Evolutionary conservation across 139 green algal species (phyloP).

Genomic region (Choricystis sp.): DNA sequence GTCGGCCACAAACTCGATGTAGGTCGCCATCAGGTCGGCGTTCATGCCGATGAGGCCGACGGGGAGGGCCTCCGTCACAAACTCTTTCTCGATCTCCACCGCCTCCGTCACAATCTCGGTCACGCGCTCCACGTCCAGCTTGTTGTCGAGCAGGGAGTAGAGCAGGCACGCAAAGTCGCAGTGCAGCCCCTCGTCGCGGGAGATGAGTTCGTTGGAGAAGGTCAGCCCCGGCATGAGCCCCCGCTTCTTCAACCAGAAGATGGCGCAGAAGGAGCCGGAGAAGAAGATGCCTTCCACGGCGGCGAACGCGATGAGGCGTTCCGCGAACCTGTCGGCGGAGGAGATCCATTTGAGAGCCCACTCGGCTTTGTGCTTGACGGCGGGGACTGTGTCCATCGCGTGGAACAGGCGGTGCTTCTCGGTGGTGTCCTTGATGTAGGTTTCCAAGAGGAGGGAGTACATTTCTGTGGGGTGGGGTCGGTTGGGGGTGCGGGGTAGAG

Average conservation of each 20-base stretch:
- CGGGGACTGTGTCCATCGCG: conserved; percentile 82
- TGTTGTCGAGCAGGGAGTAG: conserved; percentile 70
- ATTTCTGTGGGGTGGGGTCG: conserved; percentile 59
- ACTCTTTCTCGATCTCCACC: conserved; percentile 90
- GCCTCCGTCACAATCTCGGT: conserved; percentile 71
- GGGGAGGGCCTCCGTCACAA: conserved; percentile 77
- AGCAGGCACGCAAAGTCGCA: conserved; percentile 95
- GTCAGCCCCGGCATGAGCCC: conserved; percentile 92
- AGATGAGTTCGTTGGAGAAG: conserved; percentile 99
- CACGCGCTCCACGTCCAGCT: conserved; percentile 44
- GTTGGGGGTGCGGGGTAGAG: neutral
- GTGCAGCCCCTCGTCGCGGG: conserved; percentile 93
- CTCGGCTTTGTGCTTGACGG: conserved; percentile 85
- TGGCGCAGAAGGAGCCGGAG: conserved; percentile 89
- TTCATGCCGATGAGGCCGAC: conserved; percentile 84
- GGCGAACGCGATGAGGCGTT: conserved; percentile 87
- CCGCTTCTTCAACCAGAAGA: conserved; percentile 99
- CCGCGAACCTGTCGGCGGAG: conserved; percentile 50
- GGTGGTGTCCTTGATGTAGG: conserved; percentile 85
- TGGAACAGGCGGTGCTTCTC: conserved; percentile 74
- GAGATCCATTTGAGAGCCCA: conserved; percentile 95
- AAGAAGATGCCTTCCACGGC: conserved; percentile 99
- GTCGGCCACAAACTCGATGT: conserved; percentile 98
- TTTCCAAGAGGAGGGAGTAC: conserved; percentile 95
- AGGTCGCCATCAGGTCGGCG: conserved; percentile 51